Evolutionary conservation across 176 grass and related monocot genomes (phyloP).

Genomic region (Oryza glaberrima): DNA sequence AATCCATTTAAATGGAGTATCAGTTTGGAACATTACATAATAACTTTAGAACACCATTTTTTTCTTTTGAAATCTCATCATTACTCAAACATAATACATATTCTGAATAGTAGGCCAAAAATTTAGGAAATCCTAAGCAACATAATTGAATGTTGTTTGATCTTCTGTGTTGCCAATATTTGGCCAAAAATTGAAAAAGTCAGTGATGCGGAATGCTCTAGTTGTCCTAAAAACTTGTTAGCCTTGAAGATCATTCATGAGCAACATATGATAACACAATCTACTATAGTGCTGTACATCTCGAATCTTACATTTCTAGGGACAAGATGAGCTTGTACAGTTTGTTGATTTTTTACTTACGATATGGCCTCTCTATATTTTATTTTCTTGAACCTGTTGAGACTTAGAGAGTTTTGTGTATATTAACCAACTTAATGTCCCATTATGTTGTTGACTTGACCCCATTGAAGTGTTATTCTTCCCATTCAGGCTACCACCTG

Average conservation of each 20-base stretch:
- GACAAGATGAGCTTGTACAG: neutral
- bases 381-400: neutral
- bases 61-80: neutral
- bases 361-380: neutral
- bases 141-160: neutral
- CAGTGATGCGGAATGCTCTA: neutral
- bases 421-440: neutral
- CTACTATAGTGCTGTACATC: neutral
- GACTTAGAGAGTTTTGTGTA: neutral
- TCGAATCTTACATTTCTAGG: neutral
- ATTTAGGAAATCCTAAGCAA: neutral
- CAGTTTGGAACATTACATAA: neutral
- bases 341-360: neutral
- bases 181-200: neutral
- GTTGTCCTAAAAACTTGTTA: neutral
- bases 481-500: neutral
- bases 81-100: neutral
- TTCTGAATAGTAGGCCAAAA: constrained; percentile 4
- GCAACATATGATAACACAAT: neutral
- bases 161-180: neutral
- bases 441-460: neutral
- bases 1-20: neutral
- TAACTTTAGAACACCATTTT: neutral
- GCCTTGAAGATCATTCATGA: neutral
- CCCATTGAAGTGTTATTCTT: constrained; percentile 5